phyloP scores from a whole-genome alignment of 2,329 filamentous ascomycete species.

The Epichloe sylvatica region DNA sequence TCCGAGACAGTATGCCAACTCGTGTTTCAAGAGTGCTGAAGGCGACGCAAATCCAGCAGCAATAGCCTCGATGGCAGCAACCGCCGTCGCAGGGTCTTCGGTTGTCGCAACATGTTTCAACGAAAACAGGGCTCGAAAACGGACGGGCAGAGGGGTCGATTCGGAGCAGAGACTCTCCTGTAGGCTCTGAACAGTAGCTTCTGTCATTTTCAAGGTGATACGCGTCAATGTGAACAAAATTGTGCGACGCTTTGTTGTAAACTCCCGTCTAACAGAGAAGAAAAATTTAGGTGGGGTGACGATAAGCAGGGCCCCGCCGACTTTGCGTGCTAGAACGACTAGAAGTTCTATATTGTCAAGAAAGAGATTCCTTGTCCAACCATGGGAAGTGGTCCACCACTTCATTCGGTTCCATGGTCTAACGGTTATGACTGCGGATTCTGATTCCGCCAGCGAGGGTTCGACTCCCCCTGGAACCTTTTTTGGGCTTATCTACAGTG shows the following conservation, averaged over 20 bases:
- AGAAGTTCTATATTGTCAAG: not conserved
- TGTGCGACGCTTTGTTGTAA: not conserved
- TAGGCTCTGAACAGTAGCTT: slow-evolving; percentile 43
- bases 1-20: slow-evolving; percentile 91
- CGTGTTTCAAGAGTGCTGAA: slow-evolving; percentile 87
- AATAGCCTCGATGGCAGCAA: slow-evolving; percentile 59
- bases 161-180: slow-evolving; percentile 71
- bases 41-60: slow-evolving; percentile 73
- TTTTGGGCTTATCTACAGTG: no score
- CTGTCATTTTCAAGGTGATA: slow-evolving; percentile 10
- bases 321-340: not conserved
- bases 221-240: not conserved
- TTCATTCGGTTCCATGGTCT: slow-evolving; percentile 21
- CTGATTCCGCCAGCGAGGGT: slow-evolving; percentile 25
- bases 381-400: slow-evolving; percentile 16
- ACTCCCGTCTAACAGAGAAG: slow-evolving; percentile 11
- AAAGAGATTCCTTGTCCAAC: not conserved
- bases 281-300: slow-evolving; percentile 24
- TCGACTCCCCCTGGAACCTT: slow-evolving; percentile 22
- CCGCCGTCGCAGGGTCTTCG: slow-evolving; percentile 41
- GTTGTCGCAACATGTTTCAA: slow-evolving; percentile 82
- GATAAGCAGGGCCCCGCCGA: slow-evolving; percentile 1
- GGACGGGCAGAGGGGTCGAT: slow-evolving; percentile 65
- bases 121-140: slow-evolving; percentile 94
- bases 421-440: slow-evolving; percentile 25